Conservation (phyloP, 768 basidiomycete genomes). For the Calocybe cyanea region DNA sequence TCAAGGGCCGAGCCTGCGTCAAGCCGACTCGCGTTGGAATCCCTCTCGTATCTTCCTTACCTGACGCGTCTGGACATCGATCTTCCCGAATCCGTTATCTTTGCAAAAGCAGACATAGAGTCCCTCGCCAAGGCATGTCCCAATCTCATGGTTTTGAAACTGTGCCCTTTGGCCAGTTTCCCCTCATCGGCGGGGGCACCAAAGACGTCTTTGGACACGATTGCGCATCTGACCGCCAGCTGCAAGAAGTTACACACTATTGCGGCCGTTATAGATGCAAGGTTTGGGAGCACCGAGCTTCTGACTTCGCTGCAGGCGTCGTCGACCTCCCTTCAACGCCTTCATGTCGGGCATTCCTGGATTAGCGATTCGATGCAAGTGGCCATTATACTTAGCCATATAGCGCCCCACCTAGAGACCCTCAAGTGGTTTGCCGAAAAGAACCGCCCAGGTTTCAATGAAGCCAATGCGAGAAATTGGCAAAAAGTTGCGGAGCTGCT, state of each 20-base stretch:
- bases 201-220: conserved; percentile 58
- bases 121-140: conserved; percentile 61
- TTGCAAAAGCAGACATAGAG: conserved; percentile 57
- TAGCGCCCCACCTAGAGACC: conserved; percentile 66
- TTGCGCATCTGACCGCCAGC: conserved; percentile 51
- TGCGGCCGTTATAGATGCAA: conserved; percentile 61
- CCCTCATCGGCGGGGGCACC: conserved; percentile 45
- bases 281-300: conserved; percentile 38
- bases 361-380: conserved; percentile 64
- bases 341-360: conserved; percentile 77
- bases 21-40: conserved; percentile 57
- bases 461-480: conserved; percentile 66
- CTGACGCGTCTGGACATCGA: conserved; percentile 70
- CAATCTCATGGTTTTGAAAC: conserved; percentile 60
- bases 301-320: conserved; percentile 46
- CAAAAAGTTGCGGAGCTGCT: conserved; percentile 64
- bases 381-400: conserved; percentile 71
- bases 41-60: conserved; percentile 48
- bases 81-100: conserved; percentile 71
- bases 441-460: conserved; percentile 66
- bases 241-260: conserved; percentile 66
- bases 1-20: conserved; percentile 60
- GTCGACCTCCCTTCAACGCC: conserved; percentile 62
- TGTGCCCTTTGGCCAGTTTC: conserved; percentile 70
- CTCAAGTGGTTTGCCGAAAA: conserved; percentile 79